phyloP scores from a whole-genome alignment of 2,329 filamentous ascomycete genomes.

The Fusarium sp. region DNA sequence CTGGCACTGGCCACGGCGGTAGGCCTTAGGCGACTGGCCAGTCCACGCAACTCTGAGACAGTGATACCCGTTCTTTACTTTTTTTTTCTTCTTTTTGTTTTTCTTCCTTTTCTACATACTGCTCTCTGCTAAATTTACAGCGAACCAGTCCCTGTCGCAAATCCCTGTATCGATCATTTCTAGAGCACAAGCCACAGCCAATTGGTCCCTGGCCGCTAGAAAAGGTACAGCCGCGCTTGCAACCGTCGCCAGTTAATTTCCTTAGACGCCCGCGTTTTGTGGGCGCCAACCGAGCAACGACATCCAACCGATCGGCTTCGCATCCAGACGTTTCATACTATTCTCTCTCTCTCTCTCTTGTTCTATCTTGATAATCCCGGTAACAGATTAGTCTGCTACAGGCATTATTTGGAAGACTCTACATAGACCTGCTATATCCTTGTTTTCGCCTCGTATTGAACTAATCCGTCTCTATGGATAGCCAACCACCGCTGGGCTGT shows the following conservation, averaged over 20 bases:
- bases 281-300: slow-evolving; percentile 29
- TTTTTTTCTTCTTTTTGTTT: too few species aligned
- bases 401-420: slow-evolving; percentile 7
- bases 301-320: slow-evolving; percentile 25
- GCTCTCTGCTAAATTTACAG: background rate
- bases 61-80: background rate
- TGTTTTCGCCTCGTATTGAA: background rate
- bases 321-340: slow-evolving; percentile 12
- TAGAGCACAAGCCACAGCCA: slow-evolving; percentile 18
- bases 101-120: background rate
- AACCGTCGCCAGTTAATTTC: slow-evolving; percentile 29
- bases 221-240: slow-evolving; percentile 34
- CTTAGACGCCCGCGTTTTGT: slow-evolving; percentile 29
- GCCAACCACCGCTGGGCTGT: slow-evolving; percentile 15
- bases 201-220: slow-evolving; percentile 20
- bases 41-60: slow-evolving; percentile 10
- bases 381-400: background rate
- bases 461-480: slow-evolving; percentile 8
- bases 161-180: slow-evolving; percentile 19
- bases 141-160: slow-evolving; percentile 17
- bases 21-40: slow-evolving; percentile 25
- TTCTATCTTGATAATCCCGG: background rate
- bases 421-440: background rate
- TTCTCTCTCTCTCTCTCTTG: background rate
- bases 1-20: slow-evolving; percentile 9